These are phyloP conservation scores for Lecanicillium sp. DNA, from an alignment of 2,329 filamentous ascomycete genomes.

Conservation along the genomic window DNA sequence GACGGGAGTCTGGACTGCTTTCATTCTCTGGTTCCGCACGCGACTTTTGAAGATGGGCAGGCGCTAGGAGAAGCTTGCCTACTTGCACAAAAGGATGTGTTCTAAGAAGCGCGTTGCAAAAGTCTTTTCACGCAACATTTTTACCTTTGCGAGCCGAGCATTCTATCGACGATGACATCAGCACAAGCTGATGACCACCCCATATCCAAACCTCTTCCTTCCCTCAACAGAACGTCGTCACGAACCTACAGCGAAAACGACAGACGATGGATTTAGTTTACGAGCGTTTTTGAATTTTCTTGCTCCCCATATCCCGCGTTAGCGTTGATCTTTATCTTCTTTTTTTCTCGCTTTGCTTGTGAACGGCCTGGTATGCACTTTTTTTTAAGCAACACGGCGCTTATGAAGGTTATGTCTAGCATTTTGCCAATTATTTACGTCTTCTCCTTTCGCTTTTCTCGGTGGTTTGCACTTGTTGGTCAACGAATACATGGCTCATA, in stretches of 20 bases:
- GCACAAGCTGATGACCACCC: too few relatives aligned
- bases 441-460: neutral
- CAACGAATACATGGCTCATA: neutral
- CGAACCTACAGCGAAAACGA: neutral
- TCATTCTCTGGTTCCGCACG: constrained; percentile 58
- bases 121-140: too few relatives aligned
- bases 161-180: too few relatives aligned
- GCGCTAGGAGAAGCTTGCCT: constrained; percentile 20
- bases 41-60: constrained; percentile 31
- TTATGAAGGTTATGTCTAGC: constrained; percentile 4
- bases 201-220: too few relatives aligned
- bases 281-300: too few relatives aligned
- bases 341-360: neutral
- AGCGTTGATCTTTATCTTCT: constrained; percentile 5
- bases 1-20: constrained; percentile 52
- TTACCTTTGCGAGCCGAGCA: too few relatives aligned
- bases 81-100: too few relatives aligned
- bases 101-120: too few relatives aligned
- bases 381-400: constrained; percentile 4
- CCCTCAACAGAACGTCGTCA: too few relatives aligned
- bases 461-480: neutral
- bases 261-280: neutral
- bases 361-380: neutral
- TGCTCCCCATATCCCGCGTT: neutral
- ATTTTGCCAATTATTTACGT: constrained; percentile 1